These are phyloP conservation scores for Ilex aquifolium DNA, from an alignment of 257 asterid genomes.

Conservation along the genomic window DNA sequence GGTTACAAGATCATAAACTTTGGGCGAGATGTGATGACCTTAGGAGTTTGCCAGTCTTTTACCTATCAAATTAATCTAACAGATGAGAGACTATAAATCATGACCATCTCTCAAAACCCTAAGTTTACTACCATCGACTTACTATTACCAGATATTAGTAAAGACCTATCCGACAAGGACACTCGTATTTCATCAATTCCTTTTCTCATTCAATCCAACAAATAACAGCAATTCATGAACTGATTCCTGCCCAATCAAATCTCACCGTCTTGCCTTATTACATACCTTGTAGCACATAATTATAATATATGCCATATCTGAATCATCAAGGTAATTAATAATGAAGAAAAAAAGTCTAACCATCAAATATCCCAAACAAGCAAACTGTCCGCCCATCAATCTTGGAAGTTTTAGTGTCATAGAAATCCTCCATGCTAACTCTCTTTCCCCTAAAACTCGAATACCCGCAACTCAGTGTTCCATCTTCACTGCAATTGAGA, in stretches of 20 bases:
- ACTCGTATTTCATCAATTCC: neutral
- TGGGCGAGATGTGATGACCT: too few relatives aligned
- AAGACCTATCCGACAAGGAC: neutral
- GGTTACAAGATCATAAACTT: too few relatives aligned
- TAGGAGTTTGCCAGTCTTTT: too few relatives aligned
- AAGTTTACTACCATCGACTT: too few relatives aligned
- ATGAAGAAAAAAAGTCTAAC: constrained; percentile 34
- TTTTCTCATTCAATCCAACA: neutral
- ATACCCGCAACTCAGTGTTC: constrained; percentile 78
- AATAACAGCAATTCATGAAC: neutral
- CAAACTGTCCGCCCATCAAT: constrained; percentile 68
- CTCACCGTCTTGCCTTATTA: neutral
- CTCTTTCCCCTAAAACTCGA: constrained; percentile 97
- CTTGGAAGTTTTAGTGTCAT: constrained; percentile 68
- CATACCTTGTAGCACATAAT: too few relatives aligned
- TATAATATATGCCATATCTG: neutral
- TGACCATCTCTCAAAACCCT: too few relatives aligned
- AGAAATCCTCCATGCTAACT: constrained; percentile 96
- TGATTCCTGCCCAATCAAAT: neutral
- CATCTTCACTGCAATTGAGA: constrained; percentile 71
- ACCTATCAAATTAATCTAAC: too few relatives aligned
- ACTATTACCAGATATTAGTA: too few relatives aligned
- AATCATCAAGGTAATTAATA: constrained; percentile 10
- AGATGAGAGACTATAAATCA: too few relatives aligned
- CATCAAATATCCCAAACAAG: constrained; percentile 96